These are phyloP conservation scores for Xanthoconium separans DNA, from an alignment of 1,284 basidiomycete species.

Conservation along the genomic window DNA sequence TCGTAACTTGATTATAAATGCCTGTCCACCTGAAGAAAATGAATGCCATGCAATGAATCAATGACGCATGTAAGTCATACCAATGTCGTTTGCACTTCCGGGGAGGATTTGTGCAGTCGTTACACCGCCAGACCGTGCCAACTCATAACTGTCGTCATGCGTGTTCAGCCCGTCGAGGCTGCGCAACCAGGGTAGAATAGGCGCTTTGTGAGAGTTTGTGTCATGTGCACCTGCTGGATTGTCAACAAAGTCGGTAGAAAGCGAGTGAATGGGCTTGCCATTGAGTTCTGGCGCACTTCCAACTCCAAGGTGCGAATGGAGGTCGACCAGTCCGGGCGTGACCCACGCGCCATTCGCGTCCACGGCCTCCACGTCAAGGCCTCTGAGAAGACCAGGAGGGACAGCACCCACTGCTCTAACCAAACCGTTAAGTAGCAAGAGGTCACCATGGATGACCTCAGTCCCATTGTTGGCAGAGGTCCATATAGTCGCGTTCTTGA, in stretches of 20 bases:
- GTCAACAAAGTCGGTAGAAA: constrained; percentile 42
- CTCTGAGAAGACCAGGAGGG: constrained; percentile 29
- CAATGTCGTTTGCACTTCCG: constrained; percentile 59
- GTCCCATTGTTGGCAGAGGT: constrained; percentile 54
- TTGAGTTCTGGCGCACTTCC: constrained; percentile 55
- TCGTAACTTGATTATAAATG: no score
- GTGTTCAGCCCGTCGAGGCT: constrained; percentile 53
- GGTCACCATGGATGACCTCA: constrained; percentile 57
- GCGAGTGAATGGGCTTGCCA: constrained; percentile 34
- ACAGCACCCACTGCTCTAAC: constrained; percentile 42
- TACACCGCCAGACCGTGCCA: constrained; percentile 53
- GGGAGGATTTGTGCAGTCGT: constrained; percentile 52
- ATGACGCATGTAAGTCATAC: constrained; percentile 31
- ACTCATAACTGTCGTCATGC: constrained; percentile 50
- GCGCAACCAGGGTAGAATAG: constrained; percentile 56
- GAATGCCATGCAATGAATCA: no score
- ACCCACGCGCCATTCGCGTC: constrained; percentile 63
- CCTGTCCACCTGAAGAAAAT: no score
- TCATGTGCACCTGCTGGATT: constrained; percentile 45
- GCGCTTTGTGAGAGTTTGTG: constrained; percentile 54
- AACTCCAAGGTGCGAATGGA: constrained; percentile 79
- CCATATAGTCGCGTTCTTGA: constrained; percentile 78
- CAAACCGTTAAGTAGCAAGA: constrained; percentile 42
- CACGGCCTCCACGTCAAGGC: constrained; percentile 38
- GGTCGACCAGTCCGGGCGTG: constrained; percentile 71